Evolutionary conservation across 345 rosid species (phyloP).

Genomic region (Firmiana major): DNA sequence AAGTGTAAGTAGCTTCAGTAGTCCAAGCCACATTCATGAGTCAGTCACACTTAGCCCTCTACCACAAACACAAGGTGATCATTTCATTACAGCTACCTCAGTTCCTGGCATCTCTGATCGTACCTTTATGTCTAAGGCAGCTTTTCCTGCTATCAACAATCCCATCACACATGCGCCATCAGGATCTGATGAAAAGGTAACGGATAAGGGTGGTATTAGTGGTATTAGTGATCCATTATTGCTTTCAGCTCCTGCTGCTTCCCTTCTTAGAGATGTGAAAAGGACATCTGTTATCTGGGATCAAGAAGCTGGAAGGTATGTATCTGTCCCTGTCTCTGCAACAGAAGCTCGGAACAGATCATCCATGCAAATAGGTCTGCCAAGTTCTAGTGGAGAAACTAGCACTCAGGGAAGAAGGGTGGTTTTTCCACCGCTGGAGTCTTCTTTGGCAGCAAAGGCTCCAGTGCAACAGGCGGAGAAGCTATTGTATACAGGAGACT

Average conservation of each 20-base stretch:
- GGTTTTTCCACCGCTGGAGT: conserved; percentile 40
- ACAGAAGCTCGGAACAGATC: conserved; percentile 62
- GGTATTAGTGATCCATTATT: conserved; percentile 52
- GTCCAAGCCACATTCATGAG: conserved; percentile 82
- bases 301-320: conserved; percentile 90
- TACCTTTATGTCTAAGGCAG: conserved; percentile 35
- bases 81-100: conserved; percentile 29
- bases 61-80: conserved; percentile 60
- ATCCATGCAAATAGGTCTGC: conserved; percentile 34
- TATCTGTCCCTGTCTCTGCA: conserved; percentile 74
- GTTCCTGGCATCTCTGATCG: conserved; percentile 43
- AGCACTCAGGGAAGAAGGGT: conserved; percentile 43
- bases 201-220: conserved; percentile 50
- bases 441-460: conserved; percentile 40
- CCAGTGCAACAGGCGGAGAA: conserved; percentile 60
- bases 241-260: conserved; percentile 63
- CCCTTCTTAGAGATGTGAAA: conserved; percentile 84
- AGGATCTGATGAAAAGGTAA: conserved; percentile 53
- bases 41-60: conserved; percentile 81
- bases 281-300: conserved; percentile 91
- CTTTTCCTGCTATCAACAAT: conserved; percentile 34
- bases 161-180: conserved; percentile 25
- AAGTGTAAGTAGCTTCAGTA: conserved; percentile 84
- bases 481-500: conserved; percentile 82
- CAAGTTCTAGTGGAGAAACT: conserved; percentile 40